A percentile compares a stretch with the other conserved stretches of the same genome.
Conservation (phyloP, 495 filamentous ascomycete species). For the Terfezia claveryi region DNA sequence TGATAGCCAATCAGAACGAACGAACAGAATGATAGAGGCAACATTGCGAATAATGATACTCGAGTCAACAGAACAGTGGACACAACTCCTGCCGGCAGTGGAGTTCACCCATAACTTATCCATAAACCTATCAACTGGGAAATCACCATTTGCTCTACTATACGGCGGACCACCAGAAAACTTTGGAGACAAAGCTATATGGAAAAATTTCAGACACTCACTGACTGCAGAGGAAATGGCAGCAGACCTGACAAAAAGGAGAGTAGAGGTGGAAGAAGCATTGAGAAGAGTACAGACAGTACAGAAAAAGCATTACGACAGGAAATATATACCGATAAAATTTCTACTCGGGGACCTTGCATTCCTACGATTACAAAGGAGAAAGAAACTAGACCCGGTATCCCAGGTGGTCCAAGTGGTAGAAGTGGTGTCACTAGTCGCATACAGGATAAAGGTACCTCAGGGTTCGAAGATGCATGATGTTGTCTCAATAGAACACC, state of each 20-base stretch:
- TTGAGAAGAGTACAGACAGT: background rate
- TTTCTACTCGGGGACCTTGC: background rate
- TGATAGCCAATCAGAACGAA: background rate
- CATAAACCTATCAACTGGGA: background rate
- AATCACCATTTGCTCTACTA: background rate
- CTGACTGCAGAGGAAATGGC: background rate
- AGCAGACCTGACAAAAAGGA: too few species aligned
- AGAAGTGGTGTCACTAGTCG: background rate
- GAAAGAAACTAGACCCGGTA: background rate
- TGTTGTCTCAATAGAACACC: too few species aligned
- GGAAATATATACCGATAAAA: background rate
- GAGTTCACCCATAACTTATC: background rate
- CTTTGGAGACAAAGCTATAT: background rate
- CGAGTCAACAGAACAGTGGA: background rate
- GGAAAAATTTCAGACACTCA: background rate
- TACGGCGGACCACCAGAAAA: background rate
- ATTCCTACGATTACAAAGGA: background rate
- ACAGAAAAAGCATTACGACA: background rate
- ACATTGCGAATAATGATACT: background rate
- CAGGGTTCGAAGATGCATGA: background rate
- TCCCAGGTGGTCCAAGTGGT: background rate
- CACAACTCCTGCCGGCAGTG: background rate
- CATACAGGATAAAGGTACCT: background rate
- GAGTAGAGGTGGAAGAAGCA: background rate
- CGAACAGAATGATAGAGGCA: background rate